Conservation (phyloP, 306 rosid species). For the Ochetophila trinervis region DNA sequence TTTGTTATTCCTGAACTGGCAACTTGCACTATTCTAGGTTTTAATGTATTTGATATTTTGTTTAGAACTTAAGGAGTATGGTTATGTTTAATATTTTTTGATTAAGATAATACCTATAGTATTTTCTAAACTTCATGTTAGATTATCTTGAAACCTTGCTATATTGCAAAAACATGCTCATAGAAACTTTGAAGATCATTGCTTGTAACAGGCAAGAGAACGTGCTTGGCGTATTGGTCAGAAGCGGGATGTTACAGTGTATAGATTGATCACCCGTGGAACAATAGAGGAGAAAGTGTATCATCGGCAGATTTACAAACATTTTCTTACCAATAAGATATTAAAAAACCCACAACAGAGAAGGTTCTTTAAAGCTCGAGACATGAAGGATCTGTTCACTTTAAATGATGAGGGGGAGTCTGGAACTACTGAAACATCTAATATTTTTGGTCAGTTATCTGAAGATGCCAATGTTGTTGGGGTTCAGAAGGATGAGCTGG, state of each 20-base stretch:
- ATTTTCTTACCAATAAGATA: constrained; percentile 91
- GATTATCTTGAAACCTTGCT: constrained; percentile 7
- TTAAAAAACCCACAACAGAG: constrained; percentile 95
- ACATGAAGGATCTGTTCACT: constrained; percentile 92
- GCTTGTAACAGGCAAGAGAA: constrained; percentile 79
- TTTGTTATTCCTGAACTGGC: not conserved
- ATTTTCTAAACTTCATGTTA: not conserved
- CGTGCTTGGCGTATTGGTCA: constrained; percentile 99
- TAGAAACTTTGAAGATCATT: constrained; percentile 20
- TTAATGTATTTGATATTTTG: not conserved
- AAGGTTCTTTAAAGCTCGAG: constrained; percentile 94
- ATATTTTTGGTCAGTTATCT: constrained; percentile 71
- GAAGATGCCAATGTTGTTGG: constrained; percentile 64
- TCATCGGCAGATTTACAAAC: constrained; percentile 97
- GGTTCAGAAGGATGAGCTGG: constrained; percentile 45
- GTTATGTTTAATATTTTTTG: not conserved
- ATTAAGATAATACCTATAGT: not conserved
- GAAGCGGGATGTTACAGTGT: constrained; percentile 85
- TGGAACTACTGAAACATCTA: constrained; percentile 84
- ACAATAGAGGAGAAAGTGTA: constrained; percentile 96
- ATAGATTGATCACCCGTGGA: constrained; percentile 92
- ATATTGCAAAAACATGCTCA: constrained; percentile 8
- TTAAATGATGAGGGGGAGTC: constrained; percentile 65
- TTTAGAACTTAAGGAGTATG: not conserved
- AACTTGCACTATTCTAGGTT: not conserved